These are phyloP conservation scores for Eimeria praecox DNA, from an alignment of 169 alveolate species.

Conservation along the genomic window DNA sequence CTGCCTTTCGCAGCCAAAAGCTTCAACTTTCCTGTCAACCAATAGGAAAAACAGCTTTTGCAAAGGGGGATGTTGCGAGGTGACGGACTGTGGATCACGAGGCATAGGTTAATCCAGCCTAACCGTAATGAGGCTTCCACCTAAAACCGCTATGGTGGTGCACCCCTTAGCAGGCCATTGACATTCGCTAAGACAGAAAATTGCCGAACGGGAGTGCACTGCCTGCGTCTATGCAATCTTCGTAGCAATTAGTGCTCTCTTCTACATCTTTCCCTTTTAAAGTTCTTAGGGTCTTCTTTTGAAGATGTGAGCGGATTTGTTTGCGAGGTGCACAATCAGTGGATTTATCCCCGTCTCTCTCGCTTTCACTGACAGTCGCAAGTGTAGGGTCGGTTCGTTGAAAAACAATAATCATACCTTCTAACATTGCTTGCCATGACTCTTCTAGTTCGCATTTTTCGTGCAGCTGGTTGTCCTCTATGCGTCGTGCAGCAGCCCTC, in stretches of 20 bases:
- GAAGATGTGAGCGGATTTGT: too few species aligned
- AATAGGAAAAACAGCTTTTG: not conserved
- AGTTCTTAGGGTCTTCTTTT: not conserved
- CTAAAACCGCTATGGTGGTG: not conserved
- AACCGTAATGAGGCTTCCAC: not conserved
- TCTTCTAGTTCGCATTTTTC: conserved; percentile 49
- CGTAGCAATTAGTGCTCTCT: not conserved
- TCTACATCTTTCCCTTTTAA: not conserved
- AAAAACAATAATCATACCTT: not conserved
- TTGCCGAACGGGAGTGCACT: not conserved
- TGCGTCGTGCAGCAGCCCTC: conserved; percentile 10
- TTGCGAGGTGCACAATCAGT: not conserved
- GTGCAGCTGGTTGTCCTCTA: conserved; percentile 61
- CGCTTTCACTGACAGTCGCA: not conserved
- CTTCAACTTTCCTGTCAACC: conserved; percentile 32
- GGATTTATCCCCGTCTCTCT: not conserved
- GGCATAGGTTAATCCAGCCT: not conserved
- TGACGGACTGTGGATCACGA: not conserved
- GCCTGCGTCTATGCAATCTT: not conserved
- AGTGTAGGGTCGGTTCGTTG: not conserved
- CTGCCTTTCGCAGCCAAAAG: conserved; percentile 73
- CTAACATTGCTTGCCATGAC: conserved; percentile 32
- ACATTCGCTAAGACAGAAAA: not conserved
- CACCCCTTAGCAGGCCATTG: not conserved
- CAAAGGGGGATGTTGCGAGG: not conserved